Conservation (phyloP, 352 stramenopile species). For the Pythium pectinolyticum region DNA sequence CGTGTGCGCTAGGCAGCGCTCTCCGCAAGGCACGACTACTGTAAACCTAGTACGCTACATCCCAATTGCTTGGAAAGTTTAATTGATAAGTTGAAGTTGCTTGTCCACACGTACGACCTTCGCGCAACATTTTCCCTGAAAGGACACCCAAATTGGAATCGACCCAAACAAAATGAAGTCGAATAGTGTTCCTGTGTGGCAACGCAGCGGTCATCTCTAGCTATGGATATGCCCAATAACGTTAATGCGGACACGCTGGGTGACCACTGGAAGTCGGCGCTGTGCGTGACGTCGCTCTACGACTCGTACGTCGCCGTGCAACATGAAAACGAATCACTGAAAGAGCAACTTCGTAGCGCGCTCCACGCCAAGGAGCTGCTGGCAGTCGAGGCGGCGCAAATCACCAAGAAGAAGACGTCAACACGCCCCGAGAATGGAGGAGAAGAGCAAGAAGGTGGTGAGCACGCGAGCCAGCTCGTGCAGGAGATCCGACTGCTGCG, state of each 20-base stretch:
- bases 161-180: neutral
- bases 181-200: neutral
- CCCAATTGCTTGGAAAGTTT: no score
- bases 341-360: conserved; percentile 31
- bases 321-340: conserved; percentile 48
- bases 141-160: conserved; percentile 9
- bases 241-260: conserved; percentile 24
- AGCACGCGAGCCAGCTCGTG: conserved; percentile 23
- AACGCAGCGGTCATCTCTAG: neutral
- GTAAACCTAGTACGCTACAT: neutral
- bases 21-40: conserved; percentile 37
- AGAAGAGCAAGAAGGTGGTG: no score
- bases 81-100: no score
- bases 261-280: conserved; percentile 68
- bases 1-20: conserved; percentile 41
- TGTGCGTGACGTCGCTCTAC: conserved; percentile 76
- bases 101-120: conserved; percentile 15
- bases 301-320: conserved; percentile 70
- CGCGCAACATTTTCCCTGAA: conserved; percentile 20
- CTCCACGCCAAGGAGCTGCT: conserved; percentile 38
- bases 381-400: conserved; percentile 10
- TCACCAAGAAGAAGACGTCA: conserved; percentile 4
- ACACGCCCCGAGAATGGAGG: neutral
- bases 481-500: conserved; percentile 56
- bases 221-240: conserved; percentile 22